A percentile compares a stretch with the other conserved stretches of the same genome.
Conservation (phyloP, 1,284 basidiomycete genomes). For the Schizophyllum commune region DNA sequence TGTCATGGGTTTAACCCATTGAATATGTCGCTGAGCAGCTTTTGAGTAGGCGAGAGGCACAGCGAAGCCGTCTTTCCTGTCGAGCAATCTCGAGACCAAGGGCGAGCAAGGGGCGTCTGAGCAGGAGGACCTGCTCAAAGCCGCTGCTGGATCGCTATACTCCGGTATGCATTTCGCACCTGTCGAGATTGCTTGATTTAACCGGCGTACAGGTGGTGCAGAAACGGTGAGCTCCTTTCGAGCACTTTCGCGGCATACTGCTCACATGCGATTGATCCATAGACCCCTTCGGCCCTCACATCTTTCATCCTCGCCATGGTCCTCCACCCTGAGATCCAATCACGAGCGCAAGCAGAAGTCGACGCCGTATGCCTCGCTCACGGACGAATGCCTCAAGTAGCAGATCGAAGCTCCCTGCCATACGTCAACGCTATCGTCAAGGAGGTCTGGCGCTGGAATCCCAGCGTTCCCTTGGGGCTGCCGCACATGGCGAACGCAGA, state of each 20-base stretch:
- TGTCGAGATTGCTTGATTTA: background rate
- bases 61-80: constrained; percentile 17
- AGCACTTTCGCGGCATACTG: background rate
- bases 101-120: constrained; percentile 9
- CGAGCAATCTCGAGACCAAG: constrained; percentile 16
- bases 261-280: background rate
- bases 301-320: constrained; percentile 30
- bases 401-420: constrained; percentile 22
- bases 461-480: constrained; percentile 11
- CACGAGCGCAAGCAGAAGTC: constrained; percentile 29
- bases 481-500: constrained; percentile 16
- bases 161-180: constrained; percentile 19
- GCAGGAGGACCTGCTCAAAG: constrained; percentile 30
- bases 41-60: constrained; percentile 13
- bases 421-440: constrained; percentile 29
- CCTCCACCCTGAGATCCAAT: constrained; percentile 24
- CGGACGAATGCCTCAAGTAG: constrained; percentile 23
- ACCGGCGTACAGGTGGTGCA: constrained; percentile 16
- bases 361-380: constrained; percentile 20
- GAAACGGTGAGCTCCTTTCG: constrained; percentile 22
- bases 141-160: constrained; percentile 31
- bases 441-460: constrained; percentile 28
- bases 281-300: constrained; percentile 15
- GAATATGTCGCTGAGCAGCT: background rate
- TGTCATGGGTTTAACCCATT: background rate